Conservation (phyloP, 768 basidiomycete genomes). For the Podaxis sp. region DNA sequence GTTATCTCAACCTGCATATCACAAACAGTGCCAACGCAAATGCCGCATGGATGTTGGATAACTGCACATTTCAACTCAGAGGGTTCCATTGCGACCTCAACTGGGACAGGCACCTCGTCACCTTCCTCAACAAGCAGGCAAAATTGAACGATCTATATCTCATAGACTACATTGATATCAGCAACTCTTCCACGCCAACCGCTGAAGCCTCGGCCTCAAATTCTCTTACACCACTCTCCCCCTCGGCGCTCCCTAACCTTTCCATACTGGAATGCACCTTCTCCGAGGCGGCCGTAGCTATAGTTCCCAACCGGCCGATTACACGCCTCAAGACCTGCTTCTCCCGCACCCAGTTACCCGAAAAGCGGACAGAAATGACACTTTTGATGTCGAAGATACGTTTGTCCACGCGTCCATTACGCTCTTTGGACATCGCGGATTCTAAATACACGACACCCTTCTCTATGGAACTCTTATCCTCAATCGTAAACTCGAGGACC, state of each 20-base stretch:
- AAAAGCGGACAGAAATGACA: conserved; percentile 50
- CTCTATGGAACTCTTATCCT: conserved; percentile 46
- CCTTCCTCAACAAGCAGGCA: conserved; percentile 46
- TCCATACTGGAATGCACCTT: conserved; percentile 64
- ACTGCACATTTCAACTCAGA: conserved; percentile 48
- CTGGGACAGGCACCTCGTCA: conserved; percentile 54
- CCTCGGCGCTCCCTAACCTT: conserved; percentile 41
- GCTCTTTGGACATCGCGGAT: conserved; percentile 59
- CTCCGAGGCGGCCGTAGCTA: conserved; percentile 52
- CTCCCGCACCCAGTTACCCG: conserved; percentile 41
- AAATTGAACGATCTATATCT: conserved; percentile 47
- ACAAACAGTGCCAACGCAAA: conserved; percentile 30
- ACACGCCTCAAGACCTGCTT: conserved; percentile 67
- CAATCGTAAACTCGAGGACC: conserved; percentile 31
- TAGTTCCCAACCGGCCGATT: conserved; percentile 56
- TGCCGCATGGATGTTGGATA: conserved; percentile 35
- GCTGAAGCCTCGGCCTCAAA: conserved; percentile 17
- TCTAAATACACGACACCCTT: conserved; percentile 52
- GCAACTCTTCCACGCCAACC: conserved; percentile 19
- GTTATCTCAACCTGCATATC: conserved; percentile 48
- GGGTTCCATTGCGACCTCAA: conserved; percentile 62
- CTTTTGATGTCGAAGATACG: conserved; percentile 42
- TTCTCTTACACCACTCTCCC: conserved; percentile 19
- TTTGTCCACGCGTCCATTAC: conserved; percentile 38
- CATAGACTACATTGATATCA: conserved; percentile 35